A percentile compares a stretch with the other conserved stretches of the same genome.
Evolutionary conservation across 164 flowering plant species (phyloP).

Genomic region (Litsea cubeba): DNA sequence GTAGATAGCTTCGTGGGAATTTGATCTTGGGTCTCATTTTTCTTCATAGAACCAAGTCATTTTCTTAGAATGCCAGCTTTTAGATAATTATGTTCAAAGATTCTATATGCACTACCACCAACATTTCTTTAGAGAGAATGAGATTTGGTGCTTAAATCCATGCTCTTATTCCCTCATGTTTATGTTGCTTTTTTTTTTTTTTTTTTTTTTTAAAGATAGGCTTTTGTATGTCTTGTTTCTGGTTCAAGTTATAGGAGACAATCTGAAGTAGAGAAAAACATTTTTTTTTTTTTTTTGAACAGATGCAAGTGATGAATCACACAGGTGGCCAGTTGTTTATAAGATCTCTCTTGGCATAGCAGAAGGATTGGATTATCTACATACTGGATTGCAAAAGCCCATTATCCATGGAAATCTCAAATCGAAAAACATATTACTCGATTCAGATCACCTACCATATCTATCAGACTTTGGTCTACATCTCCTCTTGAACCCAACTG

Average conservation of each 20-base stretch:
- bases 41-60: no score
- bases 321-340: conserved; percentile 55
- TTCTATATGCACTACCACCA: no score
- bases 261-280: conserved; percentile 1
- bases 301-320: conserved; percentile 50
- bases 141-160: background rate
- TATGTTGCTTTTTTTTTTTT: background rate
- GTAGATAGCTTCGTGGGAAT: no score
- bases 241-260: background rate
- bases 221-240: background rate
- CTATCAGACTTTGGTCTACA: conserved; percentile 76
- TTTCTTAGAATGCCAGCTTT: no score
- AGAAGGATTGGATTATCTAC: conserved; percentile 73
- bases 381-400: conserved; percentile 55
- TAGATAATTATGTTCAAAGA: no score
- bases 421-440: conserved; percentile 73
- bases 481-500: conserved; percentile 58
- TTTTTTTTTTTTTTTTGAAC: conserved; percentile 11
- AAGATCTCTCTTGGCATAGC: conserved; percentile 68
- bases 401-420: conserved; percentile 86
- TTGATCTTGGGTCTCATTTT: no score
- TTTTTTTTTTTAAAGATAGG: background rate
- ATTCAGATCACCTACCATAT: conserved; percentile 38
- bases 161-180: background rate
- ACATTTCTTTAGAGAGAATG: background rate